Base-by-base conservation (phyloP, 495 filamentous ascomycete species). In the Evansstolkia leycettana region DNA sequence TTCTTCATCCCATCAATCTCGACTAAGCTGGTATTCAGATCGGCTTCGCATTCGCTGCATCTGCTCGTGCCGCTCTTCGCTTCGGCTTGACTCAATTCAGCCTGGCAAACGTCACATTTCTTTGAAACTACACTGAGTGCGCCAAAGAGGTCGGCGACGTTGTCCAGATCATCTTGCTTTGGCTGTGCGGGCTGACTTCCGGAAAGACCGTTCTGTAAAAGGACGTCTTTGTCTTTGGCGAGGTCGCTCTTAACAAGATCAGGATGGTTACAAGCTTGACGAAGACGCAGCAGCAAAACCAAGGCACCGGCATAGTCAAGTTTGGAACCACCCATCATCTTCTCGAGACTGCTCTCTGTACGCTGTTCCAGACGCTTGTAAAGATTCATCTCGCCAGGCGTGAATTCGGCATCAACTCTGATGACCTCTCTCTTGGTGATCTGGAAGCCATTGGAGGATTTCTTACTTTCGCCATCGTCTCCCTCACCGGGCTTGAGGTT, bases 261-360 rank as follows among this genome's bases (percentile, higher is more conserved):
- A 0, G 86, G 84, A 56, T 98, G 90, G 50, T 98, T 94, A 58
- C 90, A 98, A 24, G 84, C 80, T 55, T 96, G 89, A 34, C 89
- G 73, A 38, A 98, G 65, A 31, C 90, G 79, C 40, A 98, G 62
- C 10, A 98, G 70, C 40, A 98, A 58, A 9, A 93, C 83, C 46
- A 98, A 76, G 13, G 90, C 90, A 41, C 76, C 78, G 14, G 82
- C 80, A 58, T 88, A 88, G 51, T 81, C 82, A 16, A 80, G 53
- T 46, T 82, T 81, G 4, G 62, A 62, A 20, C 67, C 75, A 25
- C 71, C 73, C 76, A 94, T 86, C 83, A 94, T 90, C 50, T 79
- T 74, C 39, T 90, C 77, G 33, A 98, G 65, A 42, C 80, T 82
- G 49, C 76, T 75, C 47, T 95, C 82, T 7, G 90, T 87, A 16